Percentiles rank a stretch among this genome's conserved stretches.
Conservation (phyloP, 2,329 filamentous ascomycete genomes). For the Sordariomycetes sp. region DNA sequence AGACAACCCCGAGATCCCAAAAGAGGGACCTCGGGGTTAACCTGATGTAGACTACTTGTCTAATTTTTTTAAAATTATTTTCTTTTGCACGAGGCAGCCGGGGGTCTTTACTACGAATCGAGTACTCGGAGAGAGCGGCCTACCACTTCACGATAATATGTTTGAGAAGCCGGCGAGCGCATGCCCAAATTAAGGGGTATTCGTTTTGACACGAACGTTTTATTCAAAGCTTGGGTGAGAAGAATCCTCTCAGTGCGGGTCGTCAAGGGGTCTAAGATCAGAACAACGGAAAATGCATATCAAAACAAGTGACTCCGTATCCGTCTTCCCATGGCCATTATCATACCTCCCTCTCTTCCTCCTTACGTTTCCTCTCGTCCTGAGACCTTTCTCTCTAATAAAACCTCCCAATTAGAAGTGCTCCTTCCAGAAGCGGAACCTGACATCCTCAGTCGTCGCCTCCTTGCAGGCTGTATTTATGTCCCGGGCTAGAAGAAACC, state of each 20-base stretch:
- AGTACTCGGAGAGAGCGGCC: too few relatives aligned
- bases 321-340: background rate
- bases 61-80: too few relatives aligned
- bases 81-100: too few relatives aligned
- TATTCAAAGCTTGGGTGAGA: background rate
- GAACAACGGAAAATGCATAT: background rate
- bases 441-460: slow-evolving; percentile 66
- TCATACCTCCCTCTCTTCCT: background rate
- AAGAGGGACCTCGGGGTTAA: too few relatives aligned
- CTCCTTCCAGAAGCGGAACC: slow-evolving; percentile 99
- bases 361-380: background rate
- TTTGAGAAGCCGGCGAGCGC: too few relatives aligned
- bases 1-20: too few relatives aligned
- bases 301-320: background rate
- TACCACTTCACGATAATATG: too few relatives aligned
- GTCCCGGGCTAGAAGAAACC: slow-evolving; percentile 49
- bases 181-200: too few relatives aligned
- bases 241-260: background rate
- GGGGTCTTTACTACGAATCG: too few relatives aligned
- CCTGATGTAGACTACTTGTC: too few relatives aligned
- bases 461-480: slow-evolving; percentile 77
- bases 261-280: background rate
- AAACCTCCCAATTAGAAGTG: slow-evolving; percentile 48
- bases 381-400: background rate
- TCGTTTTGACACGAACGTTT: background rate